Evolutionary conservation across 2,329 filamentous ascomycete genomes (phyloP), one percentile per base, ranked within the genome.

Genomic region (Basipetospora chlamydospora): DNA sequence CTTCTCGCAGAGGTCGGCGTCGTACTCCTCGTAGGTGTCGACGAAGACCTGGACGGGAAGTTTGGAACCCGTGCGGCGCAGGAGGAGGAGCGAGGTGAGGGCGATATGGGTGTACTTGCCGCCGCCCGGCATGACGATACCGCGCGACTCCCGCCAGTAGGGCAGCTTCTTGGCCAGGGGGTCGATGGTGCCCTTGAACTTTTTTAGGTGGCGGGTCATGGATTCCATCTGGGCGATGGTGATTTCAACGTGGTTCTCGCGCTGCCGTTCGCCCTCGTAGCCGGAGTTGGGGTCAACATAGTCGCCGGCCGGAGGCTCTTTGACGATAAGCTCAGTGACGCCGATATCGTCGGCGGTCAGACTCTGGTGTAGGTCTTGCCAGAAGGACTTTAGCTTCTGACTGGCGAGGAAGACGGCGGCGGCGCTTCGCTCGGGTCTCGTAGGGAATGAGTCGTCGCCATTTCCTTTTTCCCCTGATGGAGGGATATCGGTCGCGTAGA

Each of bases 91-190:
- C 3, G 65, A 63, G 3, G 63, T 60, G 13, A 71, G 44, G 33
- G 66, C 62, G 7, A 66, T 57, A 1, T 66, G 64, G 32, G 70
- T 55, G 45, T 67, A 66, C 9, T 52, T 47, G 1, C 57, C 53
- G 8, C 64, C 61, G 3, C 64, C 64, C 2, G 64, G 65, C 16
- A 66, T 66, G 26, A 72, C 66, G 23, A 72, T 55, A 3, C 67
- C 67, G 3, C 58, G 55, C 5, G 59, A 58, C 10, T 39, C 30
- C 17, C 42, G 39, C 16, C 44, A 37, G 17, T 49, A 43, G 45
- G 57, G 50, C 46, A 60, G 30, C 26, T 15, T 20, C 9, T 13
- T 37, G 26, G 28, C 28, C 8, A 37, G 20, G 16, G 17, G 9
- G n/a, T 21, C 9, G 8, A 37, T 37, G 20, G 30, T 31, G 28